These are phyloP conservation scores for Sporobolomyces roseus DNA, from an alignment of 768 basidiomycete species.

Conservation along the genomic window DNA sequence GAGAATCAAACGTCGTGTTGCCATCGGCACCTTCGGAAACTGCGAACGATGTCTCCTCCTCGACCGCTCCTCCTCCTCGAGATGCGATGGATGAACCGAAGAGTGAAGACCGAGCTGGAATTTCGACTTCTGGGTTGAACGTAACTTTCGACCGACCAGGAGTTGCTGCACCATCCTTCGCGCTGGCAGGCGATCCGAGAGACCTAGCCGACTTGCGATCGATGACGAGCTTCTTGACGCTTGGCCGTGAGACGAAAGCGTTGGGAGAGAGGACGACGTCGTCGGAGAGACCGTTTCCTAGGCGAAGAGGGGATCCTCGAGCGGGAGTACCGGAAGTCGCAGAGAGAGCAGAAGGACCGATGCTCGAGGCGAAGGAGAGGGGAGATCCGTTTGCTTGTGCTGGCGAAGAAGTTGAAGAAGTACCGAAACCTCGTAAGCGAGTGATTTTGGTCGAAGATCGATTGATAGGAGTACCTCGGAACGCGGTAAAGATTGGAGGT, in stretches of 20 bases:
- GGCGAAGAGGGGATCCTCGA: slow-evolving; percentile 31
- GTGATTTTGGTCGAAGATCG: slow-evolving; percentile 42
- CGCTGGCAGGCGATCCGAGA: background rate
- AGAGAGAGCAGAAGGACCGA: slow-evolving; percentile 8
- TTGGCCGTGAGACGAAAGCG: slow-evolving; percentile 42
- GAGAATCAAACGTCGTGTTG: slow-evolving; percentile 34
- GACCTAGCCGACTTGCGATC: slow-evolving; percentile 30
- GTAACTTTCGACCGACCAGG: slow-evolving; percentile 29
- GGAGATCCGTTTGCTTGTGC: slow-evolving; percentile 17
- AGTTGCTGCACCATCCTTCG: slow-evolving; percentile 19
- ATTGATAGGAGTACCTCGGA: slow-evolving; percentile 39
- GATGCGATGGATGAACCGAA: slow-evolving; percentile 10
- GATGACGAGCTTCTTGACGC: slow-evolving; percentile 46
- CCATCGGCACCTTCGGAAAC: slow-evolving; percentile 27
- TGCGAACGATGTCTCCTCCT: slow-evolving; percentile 17
- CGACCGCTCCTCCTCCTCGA: background rate
- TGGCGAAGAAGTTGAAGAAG: slow-evolving; percentile 14
- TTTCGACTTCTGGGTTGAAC: slow-evolving; percentile 37
- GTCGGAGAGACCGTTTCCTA: slow-evolving; percentile 37
- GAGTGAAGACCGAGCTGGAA: slow-evolving; percentile 20
- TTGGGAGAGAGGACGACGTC: slow-evolving; percentile 38
- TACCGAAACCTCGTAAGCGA: slow-evolving; percentile 42
- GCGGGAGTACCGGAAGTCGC: slow-evolving; percentile 20
- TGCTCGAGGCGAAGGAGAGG: slow-evolving; percentile 6
- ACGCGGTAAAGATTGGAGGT: slow-evolving; percentile 41